phyloP scores from a whole-genome alignment of 2,329 filamentous ascomycete genomes.

The Monilinia polystroma region DNA sequence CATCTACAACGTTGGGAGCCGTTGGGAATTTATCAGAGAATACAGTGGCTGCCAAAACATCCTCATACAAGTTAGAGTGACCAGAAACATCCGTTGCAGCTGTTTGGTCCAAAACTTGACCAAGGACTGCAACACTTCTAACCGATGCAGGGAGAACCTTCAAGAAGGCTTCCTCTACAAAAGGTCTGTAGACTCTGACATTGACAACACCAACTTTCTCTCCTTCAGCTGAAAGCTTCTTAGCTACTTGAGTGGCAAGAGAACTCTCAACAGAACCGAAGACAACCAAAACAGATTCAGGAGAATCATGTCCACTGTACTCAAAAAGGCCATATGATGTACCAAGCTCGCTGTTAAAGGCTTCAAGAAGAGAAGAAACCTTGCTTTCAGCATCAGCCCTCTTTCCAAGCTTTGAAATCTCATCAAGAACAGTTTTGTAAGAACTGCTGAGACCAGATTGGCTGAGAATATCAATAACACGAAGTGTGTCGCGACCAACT shows the following conservation, averaged over 20 bases:
- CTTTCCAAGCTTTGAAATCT: constrained; percentile 61
- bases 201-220: constrained; percentile 83
- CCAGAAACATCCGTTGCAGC: constrained; percentile 72
- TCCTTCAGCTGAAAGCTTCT: constrained; percentile 68
- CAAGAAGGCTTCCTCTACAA: constrained; percentile 92
- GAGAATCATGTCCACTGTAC: constrained; percentile 79
- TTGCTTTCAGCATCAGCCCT: constrained; percentile 73
- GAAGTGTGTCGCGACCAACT: constrained; percentile 76
- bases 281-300: constrained; percentile 82
- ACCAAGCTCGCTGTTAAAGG: constrained; percentile 87
- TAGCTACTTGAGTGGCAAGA: constrained; percentile 76
- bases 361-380: constrained; percentile 65
- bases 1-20: constrained; percentile 68
- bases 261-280: constrained; percentile 92
- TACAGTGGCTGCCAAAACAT: constrained; percentile 80
- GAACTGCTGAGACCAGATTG: constrained; percentile 65
- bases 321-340: constrained; percentile 93
- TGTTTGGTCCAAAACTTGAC: constrained; percentile 75
- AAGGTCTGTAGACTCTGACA: constrained; percentile 91
- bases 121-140: constrained; percentile 77
- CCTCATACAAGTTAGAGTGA: constrained; percentile 86
- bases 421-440: constrained; percentile 65
- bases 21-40: constrained; percentile 69
- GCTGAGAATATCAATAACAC: constrained; percentile 79
- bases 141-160: constrained; percentile 73